Conservation (phyloP, 1,284 basidiomycete genomes). For the Inonotus hispidus region DNA sequence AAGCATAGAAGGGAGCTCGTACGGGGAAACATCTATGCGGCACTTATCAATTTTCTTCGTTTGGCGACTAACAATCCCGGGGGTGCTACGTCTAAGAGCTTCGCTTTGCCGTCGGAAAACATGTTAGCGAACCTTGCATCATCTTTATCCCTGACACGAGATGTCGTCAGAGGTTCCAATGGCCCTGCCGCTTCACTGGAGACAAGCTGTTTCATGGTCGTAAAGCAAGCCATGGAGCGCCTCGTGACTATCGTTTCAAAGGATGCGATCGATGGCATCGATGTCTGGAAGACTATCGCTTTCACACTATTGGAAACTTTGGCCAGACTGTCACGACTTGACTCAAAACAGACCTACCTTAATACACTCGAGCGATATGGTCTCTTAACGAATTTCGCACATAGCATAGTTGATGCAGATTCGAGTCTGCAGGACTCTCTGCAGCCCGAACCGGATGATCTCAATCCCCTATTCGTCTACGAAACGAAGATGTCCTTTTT, state of each 20-base stretch:
- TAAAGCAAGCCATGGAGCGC: slow-evolving; percentile 67
- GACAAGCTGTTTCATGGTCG: slow-evolving; percentile 51
- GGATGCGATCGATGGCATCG: slow-evolving; percentile 91
- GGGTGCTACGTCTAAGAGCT: slow-evolving; percentile 14
- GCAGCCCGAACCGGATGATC: slow-evolving; percentile 84
- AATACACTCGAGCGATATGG: slow-evolving; percentile 69
- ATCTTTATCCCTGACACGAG: slow-evolving; percentile 8
- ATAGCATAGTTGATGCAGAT: slow-evolving; percentile 82
- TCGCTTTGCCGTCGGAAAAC: background rate
- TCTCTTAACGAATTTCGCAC: slow-evolving; percentile 79
- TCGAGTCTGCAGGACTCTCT: slow-evolving; percentile 73
- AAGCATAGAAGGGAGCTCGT: slow-evolving; percentile 80
- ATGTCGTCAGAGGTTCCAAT: slow-evolving; percentile 20
- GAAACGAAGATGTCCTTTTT: slow-evolving; percentile 92
- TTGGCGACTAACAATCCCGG: slow-evolving; percentile 42
- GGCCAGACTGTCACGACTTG: slow-evolving; percentile 57
- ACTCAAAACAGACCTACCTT: slow-evolving; percentile 56
- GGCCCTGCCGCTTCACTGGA: slow-evolving; percentile 45
- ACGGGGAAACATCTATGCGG: slow-evolving; percentile 96
- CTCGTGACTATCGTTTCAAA: slow-evolving; percentile 76
- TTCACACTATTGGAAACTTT: slow-evolving; percentile 84
- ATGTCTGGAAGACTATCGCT: slow-evolving; percentile 94
- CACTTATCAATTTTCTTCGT: slow-evolving; percentile 85
- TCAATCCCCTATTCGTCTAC: slow-evolving; percentile 92
- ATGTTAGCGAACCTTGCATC: slow-evolving; percentile 8